Evolutionary conservation across 2,329 filamentous ascomycete species (phyloP), one percentile per base, ranked within the genome.

Genomic region (Arachnomyces sp.): DNA sequence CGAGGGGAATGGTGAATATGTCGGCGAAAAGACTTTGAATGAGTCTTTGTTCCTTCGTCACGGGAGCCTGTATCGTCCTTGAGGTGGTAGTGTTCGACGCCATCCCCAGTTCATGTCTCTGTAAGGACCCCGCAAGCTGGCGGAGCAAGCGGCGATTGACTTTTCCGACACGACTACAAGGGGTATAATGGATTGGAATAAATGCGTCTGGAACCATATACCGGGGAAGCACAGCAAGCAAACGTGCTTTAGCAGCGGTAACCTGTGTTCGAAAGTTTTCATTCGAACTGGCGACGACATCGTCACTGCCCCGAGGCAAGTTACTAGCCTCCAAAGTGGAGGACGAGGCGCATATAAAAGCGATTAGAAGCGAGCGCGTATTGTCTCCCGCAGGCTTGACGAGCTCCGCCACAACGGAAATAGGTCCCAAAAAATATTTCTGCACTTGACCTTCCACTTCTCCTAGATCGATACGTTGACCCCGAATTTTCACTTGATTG

Each of bases 341-440:
- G n/a, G n/a, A n/a, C n/a, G n/a, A n/a, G n/a, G n/a, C n/a, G n/a
- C n/a, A n/a, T n/a, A 67, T 52, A 42, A 73, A 72, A 1, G 68
- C 67, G 3, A 74, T 66, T 11, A 76, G 54, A 2, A 63, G 67
- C 16, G 68, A 64, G 31, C 69, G 65, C 1, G 59, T 62, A 9
- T 55, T 53, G 13, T 44, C 35, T 12, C 34, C 34, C 29, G 9
- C 28, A 12, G 39, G 34, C 7, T 37, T 28, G 12, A 44, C 36
- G 16, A 44, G 31, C n/a, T n/a, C n/a, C n/a, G n/a, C n/a, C n/a
- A n/a, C n/a, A n/a, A n/a, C n/a, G n/a, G n/a, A n/a, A n/a, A n/a
- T n/a, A n/a, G n/a, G n/a, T n/a, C n/a, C 21, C 21, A 9, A 9
- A 9, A 25, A 25, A 9, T 9, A 25, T 25, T 25, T 25, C 9